These are phyloP conservation scores for Brassica hybrid DNA, from an alignment of 441 rosid genomes.

Conservation along the genomic window DNA sequence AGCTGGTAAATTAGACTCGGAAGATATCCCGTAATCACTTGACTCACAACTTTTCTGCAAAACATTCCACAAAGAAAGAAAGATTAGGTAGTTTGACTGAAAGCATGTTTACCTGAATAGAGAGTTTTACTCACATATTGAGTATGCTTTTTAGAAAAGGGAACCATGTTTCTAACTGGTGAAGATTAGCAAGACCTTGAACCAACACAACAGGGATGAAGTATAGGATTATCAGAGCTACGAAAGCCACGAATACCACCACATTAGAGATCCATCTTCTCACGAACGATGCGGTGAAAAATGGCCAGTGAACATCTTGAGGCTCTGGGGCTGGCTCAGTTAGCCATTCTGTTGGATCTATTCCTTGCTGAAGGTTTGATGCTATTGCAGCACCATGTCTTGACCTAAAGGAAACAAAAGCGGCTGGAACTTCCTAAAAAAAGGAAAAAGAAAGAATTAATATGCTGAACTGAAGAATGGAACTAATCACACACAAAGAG, in stretches of 20 bases:
- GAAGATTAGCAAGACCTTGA: conserved; percentile 90
- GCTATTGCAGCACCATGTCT: conserved; percentile 82
- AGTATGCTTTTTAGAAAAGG: conserved; percentile 77
- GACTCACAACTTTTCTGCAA: conserved; percentile 71
- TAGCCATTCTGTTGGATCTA: conserved; percentile 86
- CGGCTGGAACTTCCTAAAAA: conserved; percentile 83
- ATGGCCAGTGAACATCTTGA: conserved; percentile 84
- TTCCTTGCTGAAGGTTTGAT: conserved; percentile 75
- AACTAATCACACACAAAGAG: conserved; percentile 3
- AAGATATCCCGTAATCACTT: conserved; percentile 91
- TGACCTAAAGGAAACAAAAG: conserved; percentile 89
- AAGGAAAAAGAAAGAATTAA: background rate
- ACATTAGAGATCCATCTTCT: conserved; percentile 75
- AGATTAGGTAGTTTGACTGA: conserved; percentile 11
- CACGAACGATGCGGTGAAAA: conserved; percentile 83
- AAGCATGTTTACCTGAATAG: background rate
- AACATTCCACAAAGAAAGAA: conserved; percentile 17
- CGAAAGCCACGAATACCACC: conserved; percentile 55
- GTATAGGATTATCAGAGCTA: conserved; percentile 67
- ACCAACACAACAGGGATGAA: conserved; percentile 83
- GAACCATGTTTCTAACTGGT: conserved; percentile 74
- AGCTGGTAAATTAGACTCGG: conserved; percentile 81
- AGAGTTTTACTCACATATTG: conserved; percentile 59
- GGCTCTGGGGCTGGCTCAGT: conserved; percentile 93
- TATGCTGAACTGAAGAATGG: conserved; percentile 11